These are phyloP conservation scores for Calocybe gangraenosa DNA, from an alignment of 768 basidiomycete species.

Conservation along the genomic window DNA sequence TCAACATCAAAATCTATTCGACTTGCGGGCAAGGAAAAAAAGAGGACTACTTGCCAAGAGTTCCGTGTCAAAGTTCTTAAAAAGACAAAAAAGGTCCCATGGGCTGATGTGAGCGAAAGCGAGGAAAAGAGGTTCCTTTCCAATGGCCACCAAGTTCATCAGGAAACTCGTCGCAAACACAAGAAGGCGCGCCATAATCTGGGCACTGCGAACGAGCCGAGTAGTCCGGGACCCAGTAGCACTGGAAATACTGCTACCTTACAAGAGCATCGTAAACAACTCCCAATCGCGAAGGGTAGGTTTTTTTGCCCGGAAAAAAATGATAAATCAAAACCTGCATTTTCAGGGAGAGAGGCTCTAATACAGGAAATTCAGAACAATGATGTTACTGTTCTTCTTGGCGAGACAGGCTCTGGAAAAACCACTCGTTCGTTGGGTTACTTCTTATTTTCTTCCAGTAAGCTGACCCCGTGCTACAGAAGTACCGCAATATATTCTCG, in stretches of 20 bases:
- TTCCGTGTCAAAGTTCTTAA: neutral
- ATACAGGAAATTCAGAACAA: constrained; percentile 68
- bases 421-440: constrained; percentile 82
- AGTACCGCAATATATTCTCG: constrained; percentile 92
- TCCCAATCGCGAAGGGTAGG: constrained; percentile 79
- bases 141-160: constrained; percentile 17
- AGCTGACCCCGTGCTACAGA: constrained; percentile 44
- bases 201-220: constrained; percentile 2
- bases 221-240: constrained; percentile 21
- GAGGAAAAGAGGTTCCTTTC: constrained; percentile 28
- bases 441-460: neutral
- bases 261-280: constrained; percentile 61
- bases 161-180: constrained; percentile 22
- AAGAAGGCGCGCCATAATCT: constrained; percentile 28
- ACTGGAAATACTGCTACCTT: constrained; percentile 29
- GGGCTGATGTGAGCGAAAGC: constrained; percentile 38
- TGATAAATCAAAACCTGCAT: neutral
- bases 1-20: constrained; percentile 9
- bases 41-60: neutral
- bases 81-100: constrained; percentile 25
- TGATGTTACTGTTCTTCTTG: constrained; percentile 86
- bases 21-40: constrained; percentile 9
- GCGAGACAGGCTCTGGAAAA: constrained; percentile 98
- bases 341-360: constrained; percentile 73
- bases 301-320: constrained; percentile 10